Evolutionary conservation across 768 basidiomycete species (phyloP).

Genomic region (Exidia glandulosa): DNA sequence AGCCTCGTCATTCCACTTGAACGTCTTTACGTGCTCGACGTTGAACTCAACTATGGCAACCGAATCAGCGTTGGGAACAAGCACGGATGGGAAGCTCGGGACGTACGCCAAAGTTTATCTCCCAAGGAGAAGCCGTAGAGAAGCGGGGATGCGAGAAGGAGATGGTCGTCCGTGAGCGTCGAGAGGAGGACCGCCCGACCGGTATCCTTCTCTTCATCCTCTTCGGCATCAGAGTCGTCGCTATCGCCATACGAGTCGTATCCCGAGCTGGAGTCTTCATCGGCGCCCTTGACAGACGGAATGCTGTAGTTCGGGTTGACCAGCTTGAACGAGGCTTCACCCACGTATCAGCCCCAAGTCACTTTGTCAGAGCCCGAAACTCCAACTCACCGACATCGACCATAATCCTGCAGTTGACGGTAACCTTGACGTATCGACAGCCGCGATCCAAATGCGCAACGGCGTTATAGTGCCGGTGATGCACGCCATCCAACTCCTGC

Average conservation of each 20-base stretch:
- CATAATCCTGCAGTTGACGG: slow-evolving; percentile 47
- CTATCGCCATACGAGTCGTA: neutral
- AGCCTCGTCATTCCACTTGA: slow-evolving; percentile 49
- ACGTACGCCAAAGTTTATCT: slow-evolving; percentile 51
- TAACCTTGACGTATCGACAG: neutral
- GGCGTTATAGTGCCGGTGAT: slow-evolving; percentile 38
- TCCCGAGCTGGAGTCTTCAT: neutral
- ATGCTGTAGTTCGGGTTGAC: slow-evolving; percentile 38
- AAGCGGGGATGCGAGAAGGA: slow-evolving; percentile 43
- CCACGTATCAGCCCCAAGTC: neutral
- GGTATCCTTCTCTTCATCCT: neutral
- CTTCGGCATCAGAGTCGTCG: neutral
- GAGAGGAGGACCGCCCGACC: slow-evolving; percentile 1
- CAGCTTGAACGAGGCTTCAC: slow-evolving; percentile 37
- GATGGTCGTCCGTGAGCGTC: slow-evolving; percentile 38
- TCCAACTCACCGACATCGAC: slow-evolving; percentile 37
- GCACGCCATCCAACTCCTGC: slow-evolving; percentile 35
- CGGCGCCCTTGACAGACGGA: slow-evolving; percentile 14
- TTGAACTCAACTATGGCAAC: slow-evolving; percentile 42
- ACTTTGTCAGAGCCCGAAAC: neutral
- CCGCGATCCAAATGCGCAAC: neutral
- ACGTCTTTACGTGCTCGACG: slow-evolving; percentile 39
- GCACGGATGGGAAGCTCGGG: neutral
- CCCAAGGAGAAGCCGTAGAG: slow-evolving; percentile 53
- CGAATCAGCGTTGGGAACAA: neutral